Evolutionary conservation across 495 filamentous ascomycete genomes (phyloP), one percentile per base, ranked within the genome.

Genomic region (Hypoxylon rickii): DNA sequence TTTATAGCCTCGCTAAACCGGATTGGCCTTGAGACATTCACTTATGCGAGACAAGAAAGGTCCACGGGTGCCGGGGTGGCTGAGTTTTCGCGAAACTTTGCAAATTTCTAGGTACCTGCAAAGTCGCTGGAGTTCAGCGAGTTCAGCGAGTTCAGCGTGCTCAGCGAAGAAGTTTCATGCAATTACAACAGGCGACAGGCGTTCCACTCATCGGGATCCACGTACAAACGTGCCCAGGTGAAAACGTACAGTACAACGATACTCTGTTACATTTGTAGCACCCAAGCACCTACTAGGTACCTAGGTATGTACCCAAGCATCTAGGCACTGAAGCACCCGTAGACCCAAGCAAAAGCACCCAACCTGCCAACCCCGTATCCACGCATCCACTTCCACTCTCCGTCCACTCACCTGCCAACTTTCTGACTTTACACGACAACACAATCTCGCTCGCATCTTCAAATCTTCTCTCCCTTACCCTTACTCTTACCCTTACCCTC

Each of bases 141-240:
- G n/a, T n/a, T n/a, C n/a, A n/a, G n/a, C n/a, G n/a, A n/a, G n/a
- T n/a, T n/a, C n/a, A n/a, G n/a, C n/a, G n/a, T n/a, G n/a, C n/a
- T n/a, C n/a, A n/a, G n/a, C n/a, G n/a, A n/a, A n/a, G n/a, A n/a
- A n/a, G n/a, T n/a, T n/a, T 29, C 10, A 10, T 29, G 24, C 24
- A 29, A 29, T 29, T 29, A 29, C 10, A 4, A 10, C 10, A 29
- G n/a, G n/a, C n/a, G n/a, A n/a, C n/a, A n/a, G 31, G 41, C 46
- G 51, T 52, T 24, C 51, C 51, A 56, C 47, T 46, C 20, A 33
- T 16, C 3, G 42, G 19, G 42, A 62, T 53, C 59, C 53, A 63
- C 58, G 51, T 63, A 31, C n/a, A 29, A 50, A 51, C 20, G 13
- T 24, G 10, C 59, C 59, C 57, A 57, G 57, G n/a, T n/a, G n/a